Evolutionary conservation across 192 early-diverging fungal genomes (phyloP).

Genomic region (Powellomyces hirtus): DNA sequence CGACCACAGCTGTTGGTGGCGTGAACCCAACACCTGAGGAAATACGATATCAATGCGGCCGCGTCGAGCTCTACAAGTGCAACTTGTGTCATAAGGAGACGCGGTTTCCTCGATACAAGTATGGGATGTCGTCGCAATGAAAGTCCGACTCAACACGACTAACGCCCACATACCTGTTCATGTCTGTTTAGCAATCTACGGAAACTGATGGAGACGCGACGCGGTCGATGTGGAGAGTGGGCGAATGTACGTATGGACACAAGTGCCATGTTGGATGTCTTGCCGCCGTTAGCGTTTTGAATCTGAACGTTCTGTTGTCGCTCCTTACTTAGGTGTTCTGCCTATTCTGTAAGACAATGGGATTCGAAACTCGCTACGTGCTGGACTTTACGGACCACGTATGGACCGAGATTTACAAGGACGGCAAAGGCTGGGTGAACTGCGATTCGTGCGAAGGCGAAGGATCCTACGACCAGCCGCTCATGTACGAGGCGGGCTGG

Average conservation of each 20-base stretch:
- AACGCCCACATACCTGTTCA: no score
- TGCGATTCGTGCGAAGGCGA: constrained; percentile 37
- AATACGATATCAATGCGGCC: not conserved
- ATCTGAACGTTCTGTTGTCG: not conserved
- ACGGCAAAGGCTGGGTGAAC: constrained; percentile 27
- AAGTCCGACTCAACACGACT: no score
- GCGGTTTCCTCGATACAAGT: constrained; percentile 47
- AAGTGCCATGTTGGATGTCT: not conserved
- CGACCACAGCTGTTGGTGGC: constrained; percentile 14
- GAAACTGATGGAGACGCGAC: constrained; percentile 37
- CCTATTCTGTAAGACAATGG: constrained; percentile 33
- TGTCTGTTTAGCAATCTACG: constrained; percentile 18
- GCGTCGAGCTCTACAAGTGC: constrained; percentile 39
- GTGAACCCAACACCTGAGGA: constrained; percentile 29
- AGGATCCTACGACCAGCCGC: constrained; percentile 29
- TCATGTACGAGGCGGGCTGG: constrained; percentile 48
- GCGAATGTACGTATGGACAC: no score
- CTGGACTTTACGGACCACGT: constrained; percentile 49
- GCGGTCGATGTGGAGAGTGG: constrained; percentile 49
- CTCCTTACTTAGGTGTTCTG: no score
- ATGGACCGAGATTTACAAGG: constrained; percentile 41
- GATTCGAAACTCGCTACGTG: constrained; percentile 45
- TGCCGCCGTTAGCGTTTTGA: not conserved
- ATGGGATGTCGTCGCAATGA: no score
- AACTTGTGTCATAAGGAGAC: constrained; percentile 12